Percentiles rank a stretch among this genome's conserved stretches.
These are phyloP conservation scores for Hortaea werneckii DNA, from an alignment of 2,329 filamentous ascomycete species.

Conservation along the genomic window DNA sequence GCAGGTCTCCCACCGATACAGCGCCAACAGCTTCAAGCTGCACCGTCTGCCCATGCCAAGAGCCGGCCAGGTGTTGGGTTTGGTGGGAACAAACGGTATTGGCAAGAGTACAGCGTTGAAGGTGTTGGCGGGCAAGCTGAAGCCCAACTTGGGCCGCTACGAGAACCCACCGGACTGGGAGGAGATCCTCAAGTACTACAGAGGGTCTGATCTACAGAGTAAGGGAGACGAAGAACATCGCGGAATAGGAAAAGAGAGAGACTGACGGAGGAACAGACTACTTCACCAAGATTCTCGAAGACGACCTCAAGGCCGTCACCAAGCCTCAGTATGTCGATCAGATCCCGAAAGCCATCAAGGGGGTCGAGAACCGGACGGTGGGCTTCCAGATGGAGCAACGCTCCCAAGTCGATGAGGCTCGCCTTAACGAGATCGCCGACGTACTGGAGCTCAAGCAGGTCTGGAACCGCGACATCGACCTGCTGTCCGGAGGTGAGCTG, in stretches of 20 bases:
- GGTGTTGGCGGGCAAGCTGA: conserved; percentile 95
- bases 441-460: conserved; percentile 81
- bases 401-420: conserved; percentile 60
- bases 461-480: conserved; percentile 78
- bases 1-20: conserved; percentile 96
- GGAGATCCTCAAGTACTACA: conserved; percentile 96
- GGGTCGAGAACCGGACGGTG: conserved; percentile 63
- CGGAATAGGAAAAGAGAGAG: conserved; percentile 3
- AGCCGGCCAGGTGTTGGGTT: conserved; percentile 86
- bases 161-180: conserved; percentile 99
- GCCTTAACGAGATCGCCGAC: conserved; percentile 65
- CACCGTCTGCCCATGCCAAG: conserved; percentile 93
- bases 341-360: conserved; percentile 84
- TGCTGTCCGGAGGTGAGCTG: conserved; percentile 92
- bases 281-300: conserved; percentile 95
- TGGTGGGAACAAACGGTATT: conserved; percentile 99
- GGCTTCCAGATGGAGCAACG: conserved; percentile 67
- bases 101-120: conserved; percentile 99
- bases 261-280: conserved; percentile 56
- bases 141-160: conserved; percentile 90
- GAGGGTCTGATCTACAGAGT: conserved; percentile 96
- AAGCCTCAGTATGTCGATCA: conserved; percentile 99
- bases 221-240: conserved; percentile 29
- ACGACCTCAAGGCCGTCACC: conserved; percentile 92
- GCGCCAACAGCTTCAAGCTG: conserved; percentile 99